Evolutionary conservation across 306 rosid genomes (phyloP).

Genomic region (Prunus dulcis): DNA sequence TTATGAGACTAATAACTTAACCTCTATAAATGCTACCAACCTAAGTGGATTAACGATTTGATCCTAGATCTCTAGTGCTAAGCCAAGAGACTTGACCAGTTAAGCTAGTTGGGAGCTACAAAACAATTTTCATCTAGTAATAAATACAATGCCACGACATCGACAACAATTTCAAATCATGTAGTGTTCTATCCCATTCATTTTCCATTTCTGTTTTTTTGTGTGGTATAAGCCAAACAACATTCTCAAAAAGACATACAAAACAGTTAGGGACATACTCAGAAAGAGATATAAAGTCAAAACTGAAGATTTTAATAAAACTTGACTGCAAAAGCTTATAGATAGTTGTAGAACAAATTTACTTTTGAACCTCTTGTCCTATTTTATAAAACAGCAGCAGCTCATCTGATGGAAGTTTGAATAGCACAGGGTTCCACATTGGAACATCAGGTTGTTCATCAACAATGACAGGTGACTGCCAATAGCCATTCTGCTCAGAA

Average conservation of each 20-base stretch:
- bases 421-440: conserved; percentile 93
- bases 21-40: neutral
- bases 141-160: neutral
- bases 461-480: conserved; percentile 66
- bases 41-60: neutral
- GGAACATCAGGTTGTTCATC: conserved; percentile 77
- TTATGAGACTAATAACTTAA: neutral
- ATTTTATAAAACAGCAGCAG: conserved; percentile 80
- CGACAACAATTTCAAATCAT: neutral
- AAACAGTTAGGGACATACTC: neutral
- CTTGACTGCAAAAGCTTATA: neutral
- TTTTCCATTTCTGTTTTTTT: neutral
- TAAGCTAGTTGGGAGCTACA: neutral
- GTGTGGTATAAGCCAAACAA: neutral
- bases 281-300: neutral
- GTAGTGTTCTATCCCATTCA: neutral
- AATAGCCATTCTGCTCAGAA: conserved; percentile 56
- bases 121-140: neutral
- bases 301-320: neutral
- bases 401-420: conserved; percentile 83
- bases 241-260: neutral
- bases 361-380: conserved; percentile 88
- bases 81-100: too few species aligned
- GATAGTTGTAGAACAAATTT: conserved; percentile 16
- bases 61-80: neutral